These are phyloP conservation scores for Pseudotsuga menziesii DNA, from an alignment of 75 land plant genomes.

Conservation along the genomic window DNA sequence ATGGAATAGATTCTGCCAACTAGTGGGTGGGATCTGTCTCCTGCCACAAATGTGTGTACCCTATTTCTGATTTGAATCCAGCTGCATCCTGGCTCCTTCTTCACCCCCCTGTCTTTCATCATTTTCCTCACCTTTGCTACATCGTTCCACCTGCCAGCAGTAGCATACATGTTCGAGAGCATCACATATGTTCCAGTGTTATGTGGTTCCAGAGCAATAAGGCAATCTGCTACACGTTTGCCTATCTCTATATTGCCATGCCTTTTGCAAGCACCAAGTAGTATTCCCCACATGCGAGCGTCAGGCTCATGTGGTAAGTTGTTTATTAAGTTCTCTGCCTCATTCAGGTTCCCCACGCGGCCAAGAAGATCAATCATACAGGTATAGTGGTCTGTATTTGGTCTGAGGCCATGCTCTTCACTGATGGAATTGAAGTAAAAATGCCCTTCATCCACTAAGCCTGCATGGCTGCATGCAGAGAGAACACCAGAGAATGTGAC, in stretches of 20 bases:
- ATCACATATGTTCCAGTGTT: background rate
- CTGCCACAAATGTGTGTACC: background rate
- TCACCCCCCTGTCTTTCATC: background rate
- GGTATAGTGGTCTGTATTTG: background rate
- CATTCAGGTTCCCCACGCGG: background rate
- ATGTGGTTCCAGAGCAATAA: background rate
- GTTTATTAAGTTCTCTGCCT: background rate
- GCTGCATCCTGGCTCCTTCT: background rate
- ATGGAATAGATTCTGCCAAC: background rate
- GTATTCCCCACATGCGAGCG: background rate
- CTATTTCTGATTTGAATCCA: background rate
- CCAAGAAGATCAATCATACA: background rate
- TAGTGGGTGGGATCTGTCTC: conserved; percentile 1
- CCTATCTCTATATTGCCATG: background rate
- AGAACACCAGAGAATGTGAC: conserved; percentile 6
- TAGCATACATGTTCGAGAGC: background rate
- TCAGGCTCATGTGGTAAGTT: background rate
- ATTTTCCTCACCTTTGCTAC: background rate
- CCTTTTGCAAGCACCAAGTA: background rate
- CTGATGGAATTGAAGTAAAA: background rate
- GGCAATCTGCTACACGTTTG: background rate
- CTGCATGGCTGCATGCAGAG: conserved; percentile 12
- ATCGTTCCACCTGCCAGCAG: background rate
- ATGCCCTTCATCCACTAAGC: background rate
- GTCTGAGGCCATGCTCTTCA: background rate